Evolutionary conservation across 345 rosid species (phyloP).

Genomic region (Gossypium australe): DNA sequence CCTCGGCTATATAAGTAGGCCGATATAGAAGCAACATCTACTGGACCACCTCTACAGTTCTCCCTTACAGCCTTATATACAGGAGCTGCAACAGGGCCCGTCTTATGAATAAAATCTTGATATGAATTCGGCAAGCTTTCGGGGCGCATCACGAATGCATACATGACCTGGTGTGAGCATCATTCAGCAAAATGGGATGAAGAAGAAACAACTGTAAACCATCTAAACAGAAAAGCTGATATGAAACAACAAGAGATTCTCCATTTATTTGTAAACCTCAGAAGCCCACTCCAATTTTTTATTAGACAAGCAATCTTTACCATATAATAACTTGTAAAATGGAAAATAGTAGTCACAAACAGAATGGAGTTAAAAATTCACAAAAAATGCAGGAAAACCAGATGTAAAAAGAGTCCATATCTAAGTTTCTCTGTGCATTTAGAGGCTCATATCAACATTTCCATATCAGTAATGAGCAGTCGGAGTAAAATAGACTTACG

Average conservation of each 20-base stretch:
- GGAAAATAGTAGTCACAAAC: not conserved
- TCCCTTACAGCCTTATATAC: constrained; percentile 90
- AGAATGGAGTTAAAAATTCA: not conserved
- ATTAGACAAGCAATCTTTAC: not conserved
- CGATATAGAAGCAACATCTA: constrained; percentile 68
- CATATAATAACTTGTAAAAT: not conserved
- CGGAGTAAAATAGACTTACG: not conserved
- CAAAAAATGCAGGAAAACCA: too few relatives aligned
- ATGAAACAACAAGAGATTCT: not conserved
- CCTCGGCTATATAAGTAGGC: constrained; percentile 51
- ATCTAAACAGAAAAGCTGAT: not conserved
- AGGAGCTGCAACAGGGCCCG: constrained; percentile 87
- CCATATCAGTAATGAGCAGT: not conserved
- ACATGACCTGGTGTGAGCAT: constrained; percentile 59
- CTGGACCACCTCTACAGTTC: constrained; percentile 81
- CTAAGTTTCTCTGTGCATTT: not conserved
- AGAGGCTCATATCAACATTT: not conserved
- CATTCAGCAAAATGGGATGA: not conserved
- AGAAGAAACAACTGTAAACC: not conserved
- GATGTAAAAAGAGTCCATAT: too few relatives aligned
- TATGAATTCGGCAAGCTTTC: constrained; percentile 97
- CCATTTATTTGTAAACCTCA: not conserved
- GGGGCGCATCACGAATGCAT: constrained; percentile 84
- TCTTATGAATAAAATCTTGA: constrained; percentile 89
- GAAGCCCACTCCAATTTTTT: not conserved